Conservation (phyloP, 345 rosid genomes). For the Gossypium longicalyx region DNA sequence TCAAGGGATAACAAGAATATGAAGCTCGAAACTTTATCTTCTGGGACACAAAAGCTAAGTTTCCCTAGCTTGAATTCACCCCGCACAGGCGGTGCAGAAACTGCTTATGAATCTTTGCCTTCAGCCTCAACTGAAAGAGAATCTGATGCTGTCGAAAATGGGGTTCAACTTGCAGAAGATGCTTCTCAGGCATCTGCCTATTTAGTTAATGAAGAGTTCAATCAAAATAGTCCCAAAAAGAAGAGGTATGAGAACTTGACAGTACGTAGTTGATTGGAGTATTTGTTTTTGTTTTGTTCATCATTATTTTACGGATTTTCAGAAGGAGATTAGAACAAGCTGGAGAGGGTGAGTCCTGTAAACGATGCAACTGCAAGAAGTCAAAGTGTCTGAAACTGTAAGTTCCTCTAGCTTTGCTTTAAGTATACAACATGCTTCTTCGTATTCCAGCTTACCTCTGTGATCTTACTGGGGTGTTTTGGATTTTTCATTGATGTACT, state of each 20-base stretch:
- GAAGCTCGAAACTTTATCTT: constrained; percentile 38
- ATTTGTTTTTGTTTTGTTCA: neutral
- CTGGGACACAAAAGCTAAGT: constrained; percentile 41
- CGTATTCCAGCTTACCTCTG: neutral
- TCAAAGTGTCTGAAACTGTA: constrained; percentile 98
- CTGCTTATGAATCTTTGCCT: constrained; percentile 31
- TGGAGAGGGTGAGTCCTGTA: constrained; percentile 70
- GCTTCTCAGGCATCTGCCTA: constrained; percentile 37
- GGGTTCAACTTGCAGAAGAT: constrained; percentile 41
- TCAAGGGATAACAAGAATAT: constrained; percentile 35
- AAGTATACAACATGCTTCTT: neutral
- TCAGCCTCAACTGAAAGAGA: constrained; percentile 38
- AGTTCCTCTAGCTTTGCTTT: constrained; percentile 24
- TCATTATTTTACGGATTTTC: constrained; percentile 20
- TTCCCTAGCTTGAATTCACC: constrained; percentile 38
- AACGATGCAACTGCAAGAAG: constrained; percentile 94
- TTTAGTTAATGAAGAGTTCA: constrained; percentile 49
- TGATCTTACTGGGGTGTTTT: neutral
- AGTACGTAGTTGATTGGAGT: constrained; percentile 1
- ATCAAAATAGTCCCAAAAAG: constrained; percentile 72
- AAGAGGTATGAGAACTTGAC: constrained; percentile 46
- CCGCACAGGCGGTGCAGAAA: constrained; percentile 34
- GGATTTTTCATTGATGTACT: constrained; percentile 3
- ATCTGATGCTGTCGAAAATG: constrained; percentile 34
- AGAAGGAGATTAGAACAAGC: constrained; percentile 57